Evolutionary conservation across 163 green algal species (phyloP).

Genomic region (Scenedesmus sp.): DNA sequence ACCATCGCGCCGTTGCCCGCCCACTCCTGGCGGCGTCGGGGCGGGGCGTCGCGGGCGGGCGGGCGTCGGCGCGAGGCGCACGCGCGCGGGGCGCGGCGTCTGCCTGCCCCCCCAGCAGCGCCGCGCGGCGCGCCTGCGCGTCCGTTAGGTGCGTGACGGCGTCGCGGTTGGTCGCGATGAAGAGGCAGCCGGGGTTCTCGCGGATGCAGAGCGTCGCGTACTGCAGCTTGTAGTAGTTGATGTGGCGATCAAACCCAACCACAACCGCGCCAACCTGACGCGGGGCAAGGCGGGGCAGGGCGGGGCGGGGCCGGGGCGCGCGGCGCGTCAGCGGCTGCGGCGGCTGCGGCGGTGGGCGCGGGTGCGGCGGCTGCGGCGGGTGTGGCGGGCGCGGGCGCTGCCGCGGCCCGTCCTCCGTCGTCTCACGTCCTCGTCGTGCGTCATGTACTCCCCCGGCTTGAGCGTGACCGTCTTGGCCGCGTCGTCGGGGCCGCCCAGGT

Average conservation of each 20-base stretch:
- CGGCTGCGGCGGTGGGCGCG: no score
- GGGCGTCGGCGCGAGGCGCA: no score
- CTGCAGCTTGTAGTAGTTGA: constrained; percentile 99
- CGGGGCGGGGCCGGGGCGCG: no score
- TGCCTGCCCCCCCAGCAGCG: not conserved
- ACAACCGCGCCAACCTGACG: constrained; percentile 92
- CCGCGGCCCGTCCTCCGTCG: not conserved
- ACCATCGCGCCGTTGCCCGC: constrained; percentile 96
- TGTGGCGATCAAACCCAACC: constrained; percentile 97
- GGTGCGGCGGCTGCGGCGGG: no score
- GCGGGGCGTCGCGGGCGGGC: no score
- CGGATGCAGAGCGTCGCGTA: constrained; percentile 97
- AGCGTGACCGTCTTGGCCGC: constrained; percentile 88
- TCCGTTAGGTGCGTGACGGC: constrained; percentile 98
- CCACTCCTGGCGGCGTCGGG: constrained; percentile 70
- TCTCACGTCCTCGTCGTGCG: constrained; percentile 89
- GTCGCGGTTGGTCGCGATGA: constrained; percentile 97
- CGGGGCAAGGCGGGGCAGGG: not conserved
- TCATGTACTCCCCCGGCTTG: constrained; percentile 83
- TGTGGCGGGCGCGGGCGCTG: not conserved
- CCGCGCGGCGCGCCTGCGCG: constrained; percentile 65
- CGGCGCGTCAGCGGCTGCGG: no score
- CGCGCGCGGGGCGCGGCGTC: no score
- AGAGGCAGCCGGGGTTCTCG: constrained; percentile 97
- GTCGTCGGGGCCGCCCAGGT: constrained; percentile 91